These are phyloP conservation scores for Termitomyces eurrhizus DNA, from an alignment of 768 basidiomycete genomes.

Conservation along the genomic window DNA sequence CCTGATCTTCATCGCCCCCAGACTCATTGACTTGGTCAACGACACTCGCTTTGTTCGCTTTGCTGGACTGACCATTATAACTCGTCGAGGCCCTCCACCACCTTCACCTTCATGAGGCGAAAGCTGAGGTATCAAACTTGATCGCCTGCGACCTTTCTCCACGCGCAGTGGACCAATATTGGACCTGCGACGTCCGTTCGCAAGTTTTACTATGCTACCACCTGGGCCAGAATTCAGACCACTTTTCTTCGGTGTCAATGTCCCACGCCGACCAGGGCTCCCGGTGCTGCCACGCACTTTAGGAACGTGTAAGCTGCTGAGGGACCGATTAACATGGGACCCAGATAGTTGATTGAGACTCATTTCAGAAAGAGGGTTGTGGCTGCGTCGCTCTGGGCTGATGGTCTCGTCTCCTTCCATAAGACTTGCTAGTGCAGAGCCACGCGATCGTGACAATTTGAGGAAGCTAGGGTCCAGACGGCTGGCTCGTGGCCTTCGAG, in stretches of 20 bases:
- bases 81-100: conserved; percentile 27
- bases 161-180: conserved; percentile 72
- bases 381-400: conserved; percentile 28
- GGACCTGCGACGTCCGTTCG: conserved; percentile 57
- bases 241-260: conserved; percentile 38
- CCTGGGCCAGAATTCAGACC: conserved; percentile 11
- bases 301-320: conserved; percentile 29
- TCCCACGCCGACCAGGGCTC: conserved; percentile 49
- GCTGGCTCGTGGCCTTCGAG: conserved; percentile 55
- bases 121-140: conserved; percentile 76
- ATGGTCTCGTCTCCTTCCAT: conserved; percentile 67
- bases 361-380: conserved; percentile 59
- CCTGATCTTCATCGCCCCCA: conserved; percentile 26
- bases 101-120: conserved; percentile 41
- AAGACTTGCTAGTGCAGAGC: conserved; percentile 54
- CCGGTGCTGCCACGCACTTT: conserved; percentile 30
- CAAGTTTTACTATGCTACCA: conserved; percentile 13
- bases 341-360: conserved; percentile 50
- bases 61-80: conserved; percentile 48
- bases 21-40: conserved; percentile 38
- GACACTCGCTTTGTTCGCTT: conserved; percentile 60
- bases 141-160: conserved; percentile 71
- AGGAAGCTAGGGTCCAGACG: conserved; percentile 71
- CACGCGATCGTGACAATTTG: conserved; percentile 40
- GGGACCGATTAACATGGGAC: conserved; percentile 21